Base-by-base conservation (phyloP, 2,329 filamentous ascomycete genomes). In the Colletotrichum shisoi region DNA sequence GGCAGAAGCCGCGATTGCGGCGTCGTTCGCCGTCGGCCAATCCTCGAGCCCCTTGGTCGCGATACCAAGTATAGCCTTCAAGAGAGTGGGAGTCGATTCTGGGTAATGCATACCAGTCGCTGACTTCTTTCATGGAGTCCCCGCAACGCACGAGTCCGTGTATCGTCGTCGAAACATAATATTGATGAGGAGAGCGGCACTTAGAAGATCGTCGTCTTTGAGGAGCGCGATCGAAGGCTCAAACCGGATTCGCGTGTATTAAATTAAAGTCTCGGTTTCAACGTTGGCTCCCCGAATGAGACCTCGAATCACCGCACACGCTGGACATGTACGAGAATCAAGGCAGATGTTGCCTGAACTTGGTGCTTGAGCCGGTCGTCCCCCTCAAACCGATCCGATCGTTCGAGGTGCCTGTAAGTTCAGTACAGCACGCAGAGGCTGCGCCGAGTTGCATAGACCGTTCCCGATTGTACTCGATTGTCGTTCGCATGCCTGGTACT, bases 191-290 rank as follows among this genome's bases (percentile, higher is more conserved):
- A 7, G n/a, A 39, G 34, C 12, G 31, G 34, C 21, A n/a, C 6
- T 53, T n/a, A 21, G 6, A 8, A 53, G 34, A 19, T 12, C 51
- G n/a, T 12, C 11, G 2, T n/a, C 51, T 27, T 39, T 39, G 31
- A 27, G 21, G 34, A 34, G 3, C 12, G n/a, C 3, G n/a, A 21
- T 12, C 5, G 31, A 34, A 21, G 39, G 51, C n/a, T 34, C 21
- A 34, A 17, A 53, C 37, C 31, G 51, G 21, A 53, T 53, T 39
- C 12, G 15, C n/a, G 51, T 39, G 34, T 39, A 39, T 34, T 53
- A 37, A 53, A 39, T 53, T 53, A 39, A 39, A 21, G n/a, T 53
- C 31, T 53, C 51, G 51, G 39, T 15, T 37, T 39, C 27, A 52
- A 52, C 5, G 31, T n/a, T 52, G 49, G 31, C 31, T 34, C 31